phyloP scores from a whole-genome alignment of 163 green algal genomes.

The Volvox carteri region DNA sequence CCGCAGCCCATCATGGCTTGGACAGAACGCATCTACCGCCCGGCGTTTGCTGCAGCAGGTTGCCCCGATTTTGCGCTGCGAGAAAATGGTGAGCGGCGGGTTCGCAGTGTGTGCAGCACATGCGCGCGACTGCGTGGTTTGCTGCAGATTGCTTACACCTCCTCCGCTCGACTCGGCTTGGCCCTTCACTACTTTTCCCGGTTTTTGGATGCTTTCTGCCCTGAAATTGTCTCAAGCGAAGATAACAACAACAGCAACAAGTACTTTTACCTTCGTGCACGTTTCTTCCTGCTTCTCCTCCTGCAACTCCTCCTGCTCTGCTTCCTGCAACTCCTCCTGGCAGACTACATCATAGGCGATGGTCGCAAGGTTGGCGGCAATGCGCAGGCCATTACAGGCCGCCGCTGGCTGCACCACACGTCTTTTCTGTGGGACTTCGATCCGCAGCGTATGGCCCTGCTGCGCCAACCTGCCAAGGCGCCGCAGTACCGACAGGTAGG shows the following conservation, averaged over 20 bases:
- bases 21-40: conserved; percentile 84
- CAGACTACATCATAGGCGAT: conserved; percentile 93
- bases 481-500: conserved; percentile 87
- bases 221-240: too few species aligned
- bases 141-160: too few species aligned
- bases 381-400: conserved; percentile 95
- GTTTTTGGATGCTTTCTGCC: too few species aligned
- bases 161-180: too few species aligned
- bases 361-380: conserved; percentile 98
- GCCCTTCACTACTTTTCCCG: too few species aligned
- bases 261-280: too few species aligned
- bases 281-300: too few species aligned
- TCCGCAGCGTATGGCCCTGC: conserved; percentile 70
- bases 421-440: conserved; percentile 93
- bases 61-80: conserved; percentile 70
- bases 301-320: too few species aligned
- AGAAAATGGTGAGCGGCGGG: conserved; percentile 73
- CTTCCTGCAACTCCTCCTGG: too few species aligned
- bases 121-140: too few species aligned
- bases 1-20: conserved; percentile 95
- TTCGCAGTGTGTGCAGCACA: too few species aligned
- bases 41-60: conserved; percentile 68
- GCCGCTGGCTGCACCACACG: conserved; percentile 98
- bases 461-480: conserved; percentile 77
- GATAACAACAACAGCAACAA: too few species aligned